Evolutionary conservation across 2,329 filamentous ascomycete species (phyloP).

Genomic region (Penicillium sp.): DNA sequence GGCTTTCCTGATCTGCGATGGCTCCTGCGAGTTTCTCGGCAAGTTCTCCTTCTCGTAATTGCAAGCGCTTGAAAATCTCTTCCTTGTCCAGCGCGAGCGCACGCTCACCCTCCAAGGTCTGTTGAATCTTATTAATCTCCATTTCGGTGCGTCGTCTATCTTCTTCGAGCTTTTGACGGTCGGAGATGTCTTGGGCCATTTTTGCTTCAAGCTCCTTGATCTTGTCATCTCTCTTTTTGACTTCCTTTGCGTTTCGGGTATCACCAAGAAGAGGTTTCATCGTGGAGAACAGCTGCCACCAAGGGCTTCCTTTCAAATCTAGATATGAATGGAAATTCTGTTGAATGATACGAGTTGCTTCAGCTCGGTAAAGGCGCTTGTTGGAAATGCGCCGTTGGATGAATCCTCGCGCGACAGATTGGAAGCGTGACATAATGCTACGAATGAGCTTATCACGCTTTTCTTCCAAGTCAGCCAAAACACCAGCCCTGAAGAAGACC

Average conservation of each 20-base stretch:
- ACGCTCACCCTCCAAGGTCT: conserved; percentile 91
- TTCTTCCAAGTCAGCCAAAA: conserved; percentile 94
- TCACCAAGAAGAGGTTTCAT: conserved; percentile 95
- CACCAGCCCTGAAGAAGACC: conserved; percentile 95
- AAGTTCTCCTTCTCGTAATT: conserved; percentile 85
- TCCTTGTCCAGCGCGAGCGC: conserved; percentile 97
- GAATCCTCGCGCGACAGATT: conserved; percentile 87
- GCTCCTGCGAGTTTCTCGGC: conserved; percentile 90
- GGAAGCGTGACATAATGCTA: conserved; percentile 90
- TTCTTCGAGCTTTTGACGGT: conserved; percentile 81
- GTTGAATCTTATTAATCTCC: conserved; percentile 86
- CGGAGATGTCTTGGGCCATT: conserved; percentile 72
- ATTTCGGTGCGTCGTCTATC: conserved; percentile 83
- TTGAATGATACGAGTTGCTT: conserved; percentile 93
- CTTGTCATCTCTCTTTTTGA: conserved; percentile 92
- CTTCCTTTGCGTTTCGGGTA: conserved; percentile 86
- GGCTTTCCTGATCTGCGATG: conserved; percentile 87
- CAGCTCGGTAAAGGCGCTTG: conserved; percentile 90
- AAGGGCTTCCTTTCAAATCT: conserved; percentile 85
- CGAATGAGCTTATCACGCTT: conserved; percentile 89
- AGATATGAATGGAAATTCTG: conserved; percentile 91
- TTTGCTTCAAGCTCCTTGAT: conserved; percentile 84
- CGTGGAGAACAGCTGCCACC: conserved; percentile 93
- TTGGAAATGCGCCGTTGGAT: conserved; percentile 82
- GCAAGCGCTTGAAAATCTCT: conserved; percentile 96